Evolutionary conservation across 169 alveolate species (phyloP).

Genomic region (Cryptosporidium andersoni): DNA sequence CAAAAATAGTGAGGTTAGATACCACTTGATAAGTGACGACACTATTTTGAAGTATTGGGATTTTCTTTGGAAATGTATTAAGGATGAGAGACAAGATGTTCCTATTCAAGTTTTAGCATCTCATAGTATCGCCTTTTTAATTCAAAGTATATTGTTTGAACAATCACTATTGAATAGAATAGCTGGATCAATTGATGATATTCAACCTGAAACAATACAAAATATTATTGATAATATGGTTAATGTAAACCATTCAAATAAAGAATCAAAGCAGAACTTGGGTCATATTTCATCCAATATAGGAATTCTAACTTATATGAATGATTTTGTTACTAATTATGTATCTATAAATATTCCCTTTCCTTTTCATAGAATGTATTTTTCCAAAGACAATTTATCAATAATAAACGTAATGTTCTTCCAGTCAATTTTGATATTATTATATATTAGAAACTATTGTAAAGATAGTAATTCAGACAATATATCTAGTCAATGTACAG

Average conservation of each 20-base stretch:
- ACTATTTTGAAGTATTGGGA: too few relatives aligned
- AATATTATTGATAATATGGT: conserved; percentile 36
- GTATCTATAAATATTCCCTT: conserved; percentile 9
- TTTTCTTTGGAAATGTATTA: too few relatives aligned
- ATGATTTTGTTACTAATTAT: conserved; percentile 12
- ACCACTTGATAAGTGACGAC: too few relatives aligned
- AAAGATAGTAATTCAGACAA: background rate
- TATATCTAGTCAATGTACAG: background rate
- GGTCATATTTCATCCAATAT: conserved; percentile 21
- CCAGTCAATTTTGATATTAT: conserved; percentile 1
- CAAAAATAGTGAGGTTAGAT: too few relatives aligned
- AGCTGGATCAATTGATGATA: background rate
- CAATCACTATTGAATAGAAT: background rate
- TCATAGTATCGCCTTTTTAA: conserved; percentile 14
- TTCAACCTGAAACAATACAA: background rate
- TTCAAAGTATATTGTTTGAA: background rate
- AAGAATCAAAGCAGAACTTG: background rate
- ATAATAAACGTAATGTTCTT: conserved; percentile 16
- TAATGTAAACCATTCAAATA: conserved; percentile 7
- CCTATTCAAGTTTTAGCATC: background rate
- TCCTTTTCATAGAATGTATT: conserved; percentile 46
- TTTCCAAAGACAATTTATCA: conserved; percentile 30
- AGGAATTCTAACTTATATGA: background rate
- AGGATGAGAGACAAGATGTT: too few relatives aligned
- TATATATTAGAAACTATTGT: background rate